Evolutionary conservation across 495 filamentous ascomycete genomes (phyloP).

Genomic region (Penicillium salamii): DNA sequence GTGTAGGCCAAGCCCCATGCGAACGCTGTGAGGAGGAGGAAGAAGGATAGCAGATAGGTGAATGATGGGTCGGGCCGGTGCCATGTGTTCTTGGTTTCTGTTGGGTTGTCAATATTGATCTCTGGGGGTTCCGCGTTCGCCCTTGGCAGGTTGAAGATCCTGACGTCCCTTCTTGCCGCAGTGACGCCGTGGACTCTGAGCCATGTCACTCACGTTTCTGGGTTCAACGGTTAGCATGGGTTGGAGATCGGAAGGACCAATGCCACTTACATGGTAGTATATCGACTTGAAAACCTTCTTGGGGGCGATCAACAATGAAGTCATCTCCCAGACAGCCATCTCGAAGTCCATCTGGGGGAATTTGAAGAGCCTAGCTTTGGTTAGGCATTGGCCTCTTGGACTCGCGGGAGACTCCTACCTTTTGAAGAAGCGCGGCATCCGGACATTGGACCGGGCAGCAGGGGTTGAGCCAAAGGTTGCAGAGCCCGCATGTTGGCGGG

Average conservation of each 20-base stretch:
- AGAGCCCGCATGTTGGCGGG: constrained; percentile 55
- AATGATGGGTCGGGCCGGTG: constrained; percentile 75
- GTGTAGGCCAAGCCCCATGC: constrained; percentile 73
- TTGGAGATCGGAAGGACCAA: not conserved
- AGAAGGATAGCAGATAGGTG: constrained; percentile 73
- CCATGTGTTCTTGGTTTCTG: constrained; percentile 77
- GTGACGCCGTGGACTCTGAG: no score
- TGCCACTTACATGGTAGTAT: constrained; percentile 64
- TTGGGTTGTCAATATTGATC: constrained; percentile 11
- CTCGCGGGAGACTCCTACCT: constrained; percentile 20
- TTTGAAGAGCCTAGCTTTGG: constrained; percentile 55
- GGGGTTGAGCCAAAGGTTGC: constrained; percentile 54
- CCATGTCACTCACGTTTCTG: constrained; percentile 66
- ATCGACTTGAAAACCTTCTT: constrained; percentile 77
- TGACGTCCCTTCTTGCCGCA: no score
- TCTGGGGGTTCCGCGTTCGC: no score
- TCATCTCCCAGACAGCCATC: constrained; percentile 82
- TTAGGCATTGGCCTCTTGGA: not conserved
- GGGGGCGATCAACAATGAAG: constrained; percentile 65
- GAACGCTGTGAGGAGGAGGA: constrained; percentile 68
- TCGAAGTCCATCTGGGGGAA: constrained; percentile 71
- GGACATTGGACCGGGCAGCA: constrained; percentile 49
- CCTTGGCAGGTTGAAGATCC: no score
- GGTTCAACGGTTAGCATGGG: constrained; percentile 10
- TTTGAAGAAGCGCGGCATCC: constrained; percentile 58